Conservation (phyloP, 495 filamentous ascomycete genomes). For the Filosporella fistucella region DNA sequence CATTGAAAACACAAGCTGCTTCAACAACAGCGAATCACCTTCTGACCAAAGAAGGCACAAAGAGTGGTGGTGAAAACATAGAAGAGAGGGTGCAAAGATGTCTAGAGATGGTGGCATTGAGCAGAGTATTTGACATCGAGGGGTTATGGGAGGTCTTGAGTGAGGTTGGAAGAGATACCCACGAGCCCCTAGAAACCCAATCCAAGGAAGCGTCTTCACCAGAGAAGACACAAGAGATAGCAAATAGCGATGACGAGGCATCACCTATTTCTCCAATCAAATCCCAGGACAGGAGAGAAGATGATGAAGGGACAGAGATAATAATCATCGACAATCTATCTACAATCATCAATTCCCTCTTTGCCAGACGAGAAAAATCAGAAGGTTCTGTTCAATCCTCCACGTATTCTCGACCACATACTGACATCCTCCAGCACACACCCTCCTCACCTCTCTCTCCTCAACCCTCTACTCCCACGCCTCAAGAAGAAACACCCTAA, state of each 20-base stretch:
- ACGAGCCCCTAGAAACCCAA: not conserved
- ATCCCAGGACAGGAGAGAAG: not conserved
- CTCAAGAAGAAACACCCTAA: conserved; percentile 15
- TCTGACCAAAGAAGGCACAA: not conserved
- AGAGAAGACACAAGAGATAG: not conserved
- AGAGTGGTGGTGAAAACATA: not conserved
- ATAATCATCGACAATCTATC: conserved; percentile 20
- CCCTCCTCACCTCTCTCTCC: conserved; percentile 17
- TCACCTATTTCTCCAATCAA: not conserved
- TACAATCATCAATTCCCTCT: conserved; percentile 16
- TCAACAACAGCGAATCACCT: conserved; percentile 2
- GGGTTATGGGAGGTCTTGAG: conserved; percentile 51
- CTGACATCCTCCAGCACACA: conserved; percentile 12
- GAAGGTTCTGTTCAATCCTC: conserved; percentile 9
- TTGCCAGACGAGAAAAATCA: conserved; percentile 14
- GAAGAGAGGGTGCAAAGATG: conserved; percentile 23
- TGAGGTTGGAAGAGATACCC: conserved; percentile 9
- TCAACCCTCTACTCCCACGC: conserved; percentile 8
- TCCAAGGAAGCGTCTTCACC: not conserved
- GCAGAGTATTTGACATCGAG: conserved; percentile 55
- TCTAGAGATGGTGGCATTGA: conserved; percentile 47
- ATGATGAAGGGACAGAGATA: conserved; percentile 15
- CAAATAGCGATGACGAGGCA: not conserved
- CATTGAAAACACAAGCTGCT: not conserved
- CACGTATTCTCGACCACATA: not conserved